These are phyloP conservation scores for Grigorovia humatica DNA, from an alignment of 805 yeast genomes.

Conservation along the genomic window DNA sequence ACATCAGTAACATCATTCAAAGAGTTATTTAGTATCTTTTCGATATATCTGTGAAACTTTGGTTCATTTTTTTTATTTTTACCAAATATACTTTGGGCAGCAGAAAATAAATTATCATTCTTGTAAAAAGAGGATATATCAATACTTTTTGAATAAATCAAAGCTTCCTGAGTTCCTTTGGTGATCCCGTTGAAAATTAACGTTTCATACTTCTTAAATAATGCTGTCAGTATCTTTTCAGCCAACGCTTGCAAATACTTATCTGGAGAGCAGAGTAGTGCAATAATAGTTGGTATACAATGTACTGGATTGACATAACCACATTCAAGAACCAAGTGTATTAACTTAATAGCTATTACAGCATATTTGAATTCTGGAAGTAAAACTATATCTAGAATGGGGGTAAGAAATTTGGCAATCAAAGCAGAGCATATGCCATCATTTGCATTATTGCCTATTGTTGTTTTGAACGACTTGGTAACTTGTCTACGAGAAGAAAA, in stretches of 20 bases:
- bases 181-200: constrained; percentile 55
- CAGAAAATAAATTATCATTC: constrained; percentile 8
- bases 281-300: constrained; percentile 60
- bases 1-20: constrained; percentile 7
- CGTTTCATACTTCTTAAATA: constrained; percentile 61
- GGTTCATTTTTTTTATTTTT: constrained; percentile 11
- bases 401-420: constrained; percentile 48
- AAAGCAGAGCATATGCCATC: constrained; percentile 71
- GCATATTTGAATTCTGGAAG: constrained; percentile 38
- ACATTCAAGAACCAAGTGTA: constrained; percentile 45
- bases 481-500: constrained; percentile 20
- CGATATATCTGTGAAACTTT: constrained; percentile 11
- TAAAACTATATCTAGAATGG: constrained; percentile 41
- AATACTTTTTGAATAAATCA: constrained; percentile 28
- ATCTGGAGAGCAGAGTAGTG: constrained; percentile 48
- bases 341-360: constrained; percentile 40
- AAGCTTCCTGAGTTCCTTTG: constrained; percentile 52
- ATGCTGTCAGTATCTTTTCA: constrained; percentile 38
- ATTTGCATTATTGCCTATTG: constrained; percentile 34
- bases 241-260: constrained; percentile 39
- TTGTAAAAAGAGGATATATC: constrained; percentile 5
- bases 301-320: constrained; percentile 71
- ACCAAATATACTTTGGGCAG: constrained; percentile 12
- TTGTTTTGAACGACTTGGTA: not conserved
- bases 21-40: constrained; percentile 8